phyloP scores from a whole-genome alignment of 768 basidiomycete species.

The Galerina sulciceps region DNA sequence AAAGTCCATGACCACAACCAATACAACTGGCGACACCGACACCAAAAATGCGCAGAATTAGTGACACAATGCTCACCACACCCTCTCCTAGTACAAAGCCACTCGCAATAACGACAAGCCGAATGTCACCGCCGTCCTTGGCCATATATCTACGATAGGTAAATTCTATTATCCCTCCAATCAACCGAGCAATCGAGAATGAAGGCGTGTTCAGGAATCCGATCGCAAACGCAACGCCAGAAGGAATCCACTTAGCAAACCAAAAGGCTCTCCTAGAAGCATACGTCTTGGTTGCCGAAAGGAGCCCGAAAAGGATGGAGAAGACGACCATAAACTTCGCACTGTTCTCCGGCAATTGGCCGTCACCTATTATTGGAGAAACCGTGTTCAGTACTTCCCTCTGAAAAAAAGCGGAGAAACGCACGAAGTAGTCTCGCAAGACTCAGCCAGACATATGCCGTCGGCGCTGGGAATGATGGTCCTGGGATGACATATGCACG shows the following conservation, averaged over 20 bases:
- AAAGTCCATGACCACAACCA: slow-evolving; percentile 82
- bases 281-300: slow-evolving; percentile 71
- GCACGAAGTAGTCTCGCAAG: slow-evolving; percentile 76
- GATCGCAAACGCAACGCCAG: slow-evolving; percentile 93
- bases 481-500: slow-evolving; percentile 89
- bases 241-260: slow-evolving; percentile 83
- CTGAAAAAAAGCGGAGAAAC: slow-evolving; percentile 29
- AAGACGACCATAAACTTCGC: slow-evolving; percentile 80
- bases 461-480: slow-evolving; percentile 94
- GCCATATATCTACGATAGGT: slow-evolving; percentile 59
- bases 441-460: slow-evolving; percentile 90
- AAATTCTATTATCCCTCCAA: slow-evolving; percentile 86
- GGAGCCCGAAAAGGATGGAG: slow-evolving; percentile 67
- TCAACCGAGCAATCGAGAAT: slow-evolving; percentile 88
- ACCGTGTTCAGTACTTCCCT: slow-evolving; percentile 23
- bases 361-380: slow-evolving; percentile 59
- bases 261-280: slow-evolving; percentile 49
- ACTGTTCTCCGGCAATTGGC: slow-evolving; percentile 78
- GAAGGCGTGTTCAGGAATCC: slow-evolving; percentile 96
- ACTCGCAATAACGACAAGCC: slow-evolving; percentile 86
- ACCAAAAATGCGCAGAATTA: slow-evolving; percentile 76
- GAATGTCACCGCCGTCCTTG: slow-evolving; percentile 63
- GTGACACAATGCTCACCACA: slow-evolving; percentile 79
- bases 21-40: slow-evolving; percentile 80
- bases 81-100: slow-evolving; percentile 98